These are phyloP conservation scores for Solanum gracilifrons DNA, from an alignment of 257 asterid species.

Conservation along the genomic window DNA sequence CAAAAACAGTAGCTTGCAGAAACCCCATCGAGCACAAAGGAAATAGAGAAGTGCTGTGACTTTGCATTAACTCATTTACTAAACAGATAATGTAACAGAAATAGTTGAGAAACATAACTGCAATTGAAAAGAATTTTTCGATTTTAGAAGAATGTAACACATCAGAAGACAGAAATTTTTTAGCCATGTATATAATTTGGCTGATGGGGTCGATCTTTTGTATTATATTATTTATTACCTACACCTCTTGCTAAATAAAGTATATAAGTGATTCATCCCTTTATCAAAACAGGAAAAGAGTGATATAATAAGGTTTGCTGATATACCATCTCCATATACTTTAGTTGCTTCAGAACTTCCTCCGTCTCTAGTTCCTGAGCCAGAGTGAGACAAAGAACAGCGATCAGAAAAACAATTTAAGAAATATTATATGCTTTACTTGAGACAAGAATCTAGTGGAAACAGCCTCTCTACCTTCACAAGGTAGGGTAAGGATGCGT, in stretches of 20 bases:
- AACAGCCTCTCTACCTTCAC: neutral
- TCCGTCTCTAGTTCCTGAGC: conserved; percentile 72
- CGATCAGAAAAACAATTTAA: neutral
- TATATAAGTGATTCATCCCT: neutral
- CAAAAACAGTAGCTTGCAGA: neutral
- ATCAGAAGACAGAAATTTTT: neutral
- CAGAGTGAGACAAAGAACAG: conserved; percentile 8
- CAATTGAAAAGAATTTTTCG: neutral
- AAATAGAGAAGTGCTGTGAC: neutral
- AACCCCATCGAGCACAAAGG: neutral
- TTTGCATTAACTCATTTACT: neutral
- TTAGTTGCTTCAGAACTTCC: conserved; percentile 71
- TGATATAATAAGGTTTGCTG: neutral
- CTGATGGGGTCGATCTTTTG: neutral
- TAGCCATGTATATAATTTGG: neutral
- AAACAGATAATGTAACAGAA: neutral
- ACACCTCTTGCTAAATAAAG: conserved; percentile 5
- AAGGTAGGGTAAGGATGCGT: neutral
- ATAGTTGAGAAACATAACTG: neutral
- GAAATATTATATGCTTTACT: neutral
- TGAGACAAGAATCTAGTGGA: neutral
- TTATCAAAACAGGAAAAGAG: neutral
- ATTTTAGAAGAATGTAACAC: neutral
- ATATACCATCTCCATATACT: conserved; percentile 69
- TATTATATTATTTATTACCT: neutral